Percentiles rank a stretch among this genome's conserved stretches.
Conservation (phyloP, 2,329 filamentous ascomycete species). For the Diaporthe citrichinensis region DNA sequence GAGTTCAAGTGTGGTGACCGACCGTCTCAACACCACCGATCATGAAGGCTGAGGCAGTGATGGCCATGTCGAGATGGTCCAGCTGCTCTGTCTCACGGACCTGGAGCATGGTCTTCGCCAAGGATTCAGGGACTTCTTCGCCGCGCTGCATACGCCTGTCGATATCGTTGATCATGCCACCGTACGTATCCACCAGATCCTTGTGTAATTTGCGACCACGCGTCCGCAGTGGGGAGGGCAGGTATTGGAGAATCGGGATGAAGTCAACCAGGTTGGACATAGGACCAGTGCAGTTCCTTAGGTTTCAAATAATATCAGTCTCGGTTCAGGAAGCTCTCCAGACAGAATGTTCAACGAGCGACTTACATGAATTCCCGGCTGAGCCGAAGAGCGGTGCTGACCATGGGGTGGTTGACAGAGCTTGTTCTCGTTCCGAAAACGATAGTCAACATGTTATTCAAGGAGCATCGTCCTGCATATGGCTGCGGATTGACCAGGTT, state of each 20-base stretch:
- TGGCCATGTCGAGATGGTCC: slow-evolving; percentile 21
- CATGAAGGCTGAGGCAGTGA: slow-evolving; percentile 28
- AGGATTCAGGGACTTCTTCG: not conserved
- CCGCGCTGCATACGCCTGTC: not conserved
- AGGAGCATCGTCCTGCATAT: not conserved
- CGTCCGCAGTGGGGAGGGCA: not conserved
- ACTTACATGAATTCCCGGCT: slow-evolving; percentile 17
- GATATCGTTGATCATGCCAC: not conserved
- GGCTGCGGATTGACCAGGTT: slow-evolving; percentile 19
- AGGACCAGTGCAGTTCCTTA: not conserved
- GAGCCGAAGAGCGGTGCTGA: not conserved
- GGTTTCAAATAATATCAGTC: not conserved
- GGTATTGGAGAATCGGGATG: slow-evolving; percentile 5
- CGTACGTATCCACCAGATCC: not conserved
- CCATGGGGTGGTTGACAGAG: slow-evolving; percentile 14
- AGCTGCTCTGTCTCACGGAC: slow-evolving; percentile 15
- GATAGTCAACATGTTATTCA: slow-evolving; percentile 20
- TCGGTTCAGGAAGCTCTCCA: not conserved
- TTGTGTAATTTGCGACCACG: not conserved
- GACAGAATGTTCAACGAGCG: not conserved
- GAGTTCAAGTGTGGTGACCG: not conserved
- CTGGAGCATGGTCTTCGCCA: slow-evolving; percentile 19
- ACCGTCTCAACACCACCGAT: slow-evolving; percentile 24
- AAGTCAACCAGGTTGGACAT: slow-evolving; percentile 22
- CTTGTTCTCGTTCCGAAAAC: not conserved